phyloP scores from a whole-genome alignment of 192 early-diverging fungal genomes.

The Umbelopsis sp. region DNA sequence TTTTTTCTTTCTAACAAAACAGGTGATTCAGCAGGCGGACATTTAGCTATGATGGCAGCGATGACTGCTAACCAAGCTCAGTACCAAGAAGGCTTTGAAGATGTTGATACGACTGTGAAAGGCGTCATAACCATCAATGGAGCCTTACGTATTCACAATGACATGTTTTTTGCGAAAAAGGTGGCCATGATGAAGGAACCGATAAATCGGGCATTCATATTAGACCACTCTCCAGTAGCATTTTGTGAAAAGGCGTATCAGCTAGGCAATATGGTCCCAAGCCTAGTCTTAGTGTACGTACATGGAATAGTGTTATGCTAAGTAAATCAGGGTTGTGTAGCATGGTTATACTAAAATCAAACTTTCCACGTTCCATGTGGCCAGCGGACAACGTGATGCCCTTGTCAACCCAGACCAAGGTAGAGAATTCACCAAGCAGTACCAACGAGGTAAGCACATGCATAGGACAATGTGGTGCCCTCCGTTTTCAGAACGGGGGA shows the following conservation, averaged over 20 bases:
- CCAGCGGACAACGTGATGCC: constrained; percentile 1
- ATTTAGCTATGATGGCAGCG: constrained; percentile 28
- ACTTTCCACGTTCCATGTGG: background rate
- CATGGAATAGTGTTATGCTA: background rate
- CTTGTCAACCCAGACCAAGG: constrained; percentile 5
- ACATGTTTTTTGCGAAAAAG: constrained; percentile 20
- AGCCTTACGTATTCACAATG: constrained; percentile 15
- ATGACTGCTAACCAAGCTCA: constrained; percentile 32
- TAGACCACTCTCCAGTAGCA: background rate
- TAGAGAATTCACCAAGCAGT: background rate
- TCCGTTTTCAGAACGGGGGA: background rate
- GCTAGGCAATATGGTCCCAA: background rate
- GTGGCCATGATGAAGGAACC: constrained; percentile 17
- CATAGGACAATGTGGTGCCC: background rate
- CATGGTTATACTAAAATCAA: background rate
- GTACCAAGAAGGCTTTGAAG: constrained; percentile 35
- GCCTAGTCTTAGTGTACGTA: background rate
- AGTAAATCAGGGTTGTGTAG: background rate
- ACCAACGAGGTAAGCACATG: background rate
- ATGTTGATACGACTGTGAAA: constrained; percentile 30
- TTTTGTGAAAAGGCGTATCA: background rate
- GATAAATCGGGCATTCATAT: background rate
- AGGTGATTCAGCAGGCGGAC: constrained; percentile 35
- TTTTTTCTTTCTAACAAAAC: background rate
- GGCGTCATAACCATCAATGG: constrained; percentile 33